Evolutionary conservation across 2,329 filamentous ascomycete species (phyloP).

Genomic region (Gremmenia infestans): DNA sequence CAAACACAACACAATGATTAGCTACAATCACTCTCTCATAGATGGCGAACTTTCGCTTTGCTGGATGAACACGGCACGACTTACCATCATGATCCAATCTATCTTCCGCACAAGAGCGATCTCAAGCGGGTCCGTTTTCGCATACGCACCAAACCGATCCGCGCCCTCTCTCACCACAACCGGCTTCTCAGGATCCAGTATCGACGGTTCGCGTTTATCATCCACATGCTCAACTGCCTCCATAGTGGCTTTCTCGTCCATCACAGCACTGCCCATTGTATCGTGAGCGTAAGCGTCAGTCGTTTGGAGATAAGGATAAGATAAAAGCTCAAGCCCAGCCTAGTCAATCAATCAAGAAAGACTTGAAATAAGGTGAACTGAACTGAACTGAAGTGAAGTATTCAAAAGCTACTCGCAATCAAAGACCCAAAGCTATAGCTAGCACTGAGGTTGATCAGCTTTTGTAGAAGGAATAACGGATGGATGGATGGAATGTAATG

Average conservation of each 20-base stretch:
- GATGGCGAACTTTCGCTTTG: neutral
- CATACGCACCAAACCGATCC: slow-evolving; percentile 1
- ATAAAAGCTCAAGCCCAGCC: too few species aligned
- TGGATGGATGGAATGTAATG: too few species aligned
- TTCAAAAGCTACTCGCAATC: too few species aligned
- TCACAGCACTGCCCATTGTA: neutral
- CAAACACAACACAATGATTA: neutral
- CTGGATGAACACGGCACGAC: neutral
- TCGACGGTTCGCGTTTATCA: neutral
- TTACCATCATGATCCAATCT: slow-evolving; percentile 3
- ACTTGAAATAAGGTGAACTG: too few species aligned
- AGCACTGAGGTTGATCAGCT: too few species aligned
- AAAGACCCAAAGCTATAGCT: too few species aligned
- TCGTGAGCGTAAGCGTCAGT: too few species aligned
- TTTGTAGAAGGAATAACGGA: too few species aligned
- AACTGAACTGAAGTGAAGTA: too few species aligned
- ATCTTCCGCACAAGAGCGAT: slow-evolving; percentile 4
- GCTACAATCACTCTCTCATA: too few species aligned
- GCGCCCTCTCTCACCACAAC: neutral
- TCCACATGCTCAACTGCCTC: slow-evolving; percentile 1
- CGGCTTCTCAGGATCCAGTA: neutral
- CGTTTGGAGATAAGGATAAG: too few species aligned
- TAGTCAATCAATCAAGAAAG: too few species aligned
- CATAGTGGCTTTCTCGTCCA: neutral
- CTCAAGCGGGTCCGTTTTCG: slow-evolving; percentile 1